Evolutionary conservation across 2,329 filamentous ascomycete species (phyloP), one percentile per base, ranked within the genome.

Genomic region (Fusarium pseudocircinatum): DNA sequence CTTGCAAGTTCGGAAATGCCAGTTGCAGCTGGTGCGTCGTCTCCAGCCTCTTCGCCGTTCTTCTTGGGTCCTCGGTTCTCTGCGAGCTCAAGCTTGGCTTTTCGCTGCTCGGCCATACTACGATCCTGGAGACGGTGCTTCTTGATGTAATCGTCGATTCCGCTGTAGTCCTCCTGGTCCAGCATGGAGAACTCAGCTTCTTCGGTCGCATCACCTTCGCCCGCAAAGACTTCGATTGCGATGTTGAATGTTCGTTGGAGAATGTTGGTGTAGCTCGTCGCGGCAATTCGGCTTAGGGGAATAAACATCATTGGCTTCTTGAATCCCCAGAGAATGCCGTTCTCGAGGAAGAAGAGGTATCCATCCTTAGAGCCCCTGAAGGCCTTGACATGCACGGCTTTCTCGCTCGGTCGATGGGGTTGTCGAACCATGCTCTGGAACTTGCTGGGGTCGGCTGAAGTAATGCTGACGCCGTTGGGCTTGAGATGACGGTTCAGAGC

Each of bases 351-450:
- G 77, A 92, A 93, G 2, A 93, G 83, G 72, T 87, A 92, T 1
- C 91, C 91, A 67, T 93, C 91, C 79, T 93, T 93, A 65, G 87
- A 90, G 26, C 91, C 91, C 49, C 91, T 85, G 81, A 92, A 92
- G 4, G 87, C 91, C 75, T 88, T 90, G 49, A 93, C 87, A 73
- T 92, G 90, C 24, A 92, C 90, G 0, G 90, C 90, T 76, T 87
- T 88, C 72, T 93, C 91, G 59, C 84, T 85, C 2, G 88, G 89
- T 34, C 90, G 84, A 71, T 91, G 88, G 11, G 88, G 79, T 75
- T 91, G 89, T 58, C 85, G 85, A 20, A 87, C 82, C 42, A 85
- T 83, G 68, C 87, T 90, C 76, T 88, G 86, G 76, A 92, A 92
- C 24, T 89, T 83, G 66, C 84, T 84, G 4, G 88, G 82, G 73